These are phyloP conservation scores for Jamesozyma lodderae DNA, from an alignment of 805 yeast species.

Conservation along the genomic window DNA sequence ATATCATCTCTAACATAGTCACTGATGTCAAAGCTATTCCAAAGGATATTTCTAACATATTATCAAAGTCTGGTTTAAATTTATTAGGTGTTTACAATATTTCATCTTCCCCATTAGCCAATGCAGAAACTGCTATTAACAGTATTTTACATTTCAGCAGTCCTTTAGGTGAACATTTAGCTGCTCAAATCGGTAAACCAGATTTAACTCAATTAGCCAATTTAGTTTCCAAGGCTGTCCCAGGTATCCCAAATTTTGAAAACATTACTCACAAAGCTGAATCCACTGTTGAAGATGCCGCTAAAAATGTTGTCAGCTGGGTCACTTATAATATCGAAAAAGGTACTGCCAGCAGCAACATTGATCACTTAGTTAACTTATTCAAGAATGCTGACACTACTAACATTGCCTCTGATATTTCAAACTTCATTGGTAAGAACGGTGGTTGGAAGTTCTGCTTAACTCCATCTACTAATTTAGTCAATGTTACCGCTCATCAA, in stretches of 20 bases:
- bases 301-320: background rate
- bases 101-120: background rate
- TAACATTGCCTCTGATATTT: constrained; percentile 1
- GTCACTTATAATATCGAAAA: constrained; percentile 1
- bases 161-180: constrained; percentile 1
- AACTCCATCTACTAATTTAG: constrained; percentile 1
- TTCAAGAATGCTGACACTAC: background rate
- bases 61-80: constrained; percentile 1
- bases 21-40: background rate
- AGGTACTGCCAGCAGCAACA: background rate
- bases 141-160: background rate
- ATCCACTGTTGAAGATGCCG: constrained; percentile 1
- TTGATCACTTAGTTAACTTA: background rate
- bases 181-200: constrained; percentile 1
- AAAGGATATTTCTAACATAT: background rate
- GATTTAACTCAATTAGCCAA: constrained; percentile 2
- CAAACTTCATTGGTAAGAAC: constrained; percentile 1
- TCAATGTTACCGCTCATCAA: background rate
- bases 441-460: constrained; percentile 3
- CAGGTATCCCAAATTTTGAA: constrained; percentile 3
- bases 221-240: constrained; percentile 1
- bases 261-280: background rate
- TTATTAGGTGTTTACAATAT: constrained; percentile 1
- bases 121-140: background rate
- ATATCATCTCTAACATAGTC: background rate